These are phyloP conservation scores for Ilex paraguariensis DNA, from an alignment of 305 asterid genomes.

Conservation along the genomic window DNA sequence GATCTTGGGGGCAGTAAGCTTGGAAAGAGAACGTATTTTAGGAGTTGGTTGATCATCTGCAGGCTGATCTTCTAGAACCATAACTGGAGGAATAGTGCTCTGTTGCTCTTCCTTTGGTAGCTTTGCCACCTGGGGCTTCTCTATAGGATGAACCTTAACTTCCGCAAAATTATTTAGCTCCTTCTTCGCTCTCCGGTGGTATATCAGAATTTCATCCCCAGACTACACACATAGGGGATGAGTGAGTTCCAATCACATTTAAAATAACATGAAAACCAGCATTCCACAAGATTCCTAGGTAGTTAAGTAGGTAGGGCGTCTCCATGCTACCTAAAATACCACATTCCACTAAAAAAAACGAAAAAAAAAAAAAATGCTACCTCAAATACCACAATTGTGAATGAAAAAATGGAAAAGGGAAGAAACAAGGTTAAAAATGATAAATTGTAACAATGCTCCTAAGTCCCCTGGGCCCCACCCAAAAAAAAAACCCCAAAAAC, in stretches of 20 bases:
- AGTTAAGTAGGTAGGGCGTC: too few species aligned
- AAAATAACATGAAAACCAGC: neutral
- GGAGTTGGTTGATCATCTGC: slow-evolving; percentile 32
- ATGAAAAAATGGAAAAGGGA: too few species aligned
- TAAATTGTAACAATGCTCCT: too few species aligned
- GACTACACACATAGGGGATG: slow-evolving; percentile 27
- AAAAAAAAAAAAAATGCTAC: neutral
- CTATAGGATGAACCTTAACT: slow-evolving; percentile 19
- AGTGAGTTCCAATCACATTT: neutral
- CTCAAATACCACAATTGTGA: neutral
- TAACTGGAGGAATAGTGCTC: neutral
- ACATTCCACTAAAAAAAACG: neutral
- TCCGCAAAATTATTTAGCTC: slow-evolving; percentile 34
- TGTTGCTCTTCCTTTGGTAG: neutral
- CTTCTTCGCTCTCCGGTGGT: slow-evolving; percentile 36
- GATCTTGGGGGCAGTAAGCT: slow-evolving; percentile 40
- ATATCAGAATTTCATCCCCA: slow-evolving; percentile 44
- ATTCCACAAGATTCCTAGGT: neutral
- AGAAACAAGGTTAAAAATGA: too few species aligned
- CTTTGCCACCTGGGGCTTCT: neutral
- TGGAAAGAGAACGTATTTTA: slow-evolving; percentile 41
- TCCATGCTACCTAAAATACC: neutral
- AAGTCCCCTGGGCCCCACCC: too few species aligned
- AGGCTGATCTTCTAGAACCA: neutral
- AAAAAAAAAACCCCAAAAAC: too few species aligned